Evolutionary conservation across 331 rosid genomes (phyloP).

Genomic region (Malus hybrid): DNA sequence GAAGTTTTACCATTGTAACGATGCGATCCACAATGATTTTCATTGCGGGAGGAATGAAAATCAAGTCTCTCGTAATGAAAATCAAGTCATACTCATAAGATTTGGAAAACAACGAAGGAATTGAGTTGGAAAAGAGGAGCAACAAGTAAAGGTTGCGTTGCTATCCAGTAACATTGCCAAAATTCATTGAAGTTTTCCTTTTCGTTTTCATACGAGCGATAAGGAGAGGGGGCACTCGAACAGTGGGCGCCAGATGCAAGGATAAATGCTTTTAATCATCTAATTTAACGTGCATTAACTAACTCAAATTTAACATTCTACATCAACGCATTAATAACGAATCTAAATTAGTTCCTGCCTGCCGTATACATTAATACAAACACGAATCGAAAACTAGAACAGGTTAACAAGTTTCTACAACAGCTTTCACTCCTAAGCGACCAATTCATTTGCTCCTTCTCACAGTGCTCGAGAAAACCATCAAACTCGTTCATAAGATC

Average conservation of each 20-base stretch:
- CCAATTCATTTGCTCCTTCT: constrained; percentile 7
- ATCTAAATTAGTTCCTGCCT: neutral
- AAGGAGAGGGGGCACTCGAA: neutral
- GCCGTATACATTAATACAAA: neutral
- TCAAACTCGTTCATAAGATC: constrained; percentile 11
- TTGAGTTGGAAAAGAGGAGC: no score
- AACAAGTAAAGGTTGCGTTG: no score
- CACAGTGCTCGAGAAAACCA: constrained; percentile 13
- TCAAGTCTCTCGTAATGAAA: no score
- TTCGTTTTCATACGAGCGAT: no score
- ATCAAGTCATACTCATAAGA: no score
- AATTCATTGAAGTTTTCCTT: no score
- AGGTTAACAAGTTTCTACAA: neutral
- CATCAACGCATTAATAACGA: neutral
- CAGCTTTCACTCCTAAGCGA: neutral
- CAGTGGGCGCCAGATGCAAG: neutral
- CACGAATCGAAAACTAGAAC: neutral
- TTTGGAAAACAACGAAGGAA: no score
- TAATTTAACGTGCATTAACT: no score
- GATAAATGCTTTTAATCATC: neutral
- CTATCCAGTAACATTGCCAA: no score
- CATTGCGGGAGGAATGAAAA: no score
- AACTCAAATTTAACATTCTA: neutral
- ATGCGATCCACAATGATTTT: no score
- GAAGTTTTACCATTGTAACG: neutral